Base-by-base conservation (phyloP, 139 green algal genomes). In the Micromonas pusilla region DNA sequence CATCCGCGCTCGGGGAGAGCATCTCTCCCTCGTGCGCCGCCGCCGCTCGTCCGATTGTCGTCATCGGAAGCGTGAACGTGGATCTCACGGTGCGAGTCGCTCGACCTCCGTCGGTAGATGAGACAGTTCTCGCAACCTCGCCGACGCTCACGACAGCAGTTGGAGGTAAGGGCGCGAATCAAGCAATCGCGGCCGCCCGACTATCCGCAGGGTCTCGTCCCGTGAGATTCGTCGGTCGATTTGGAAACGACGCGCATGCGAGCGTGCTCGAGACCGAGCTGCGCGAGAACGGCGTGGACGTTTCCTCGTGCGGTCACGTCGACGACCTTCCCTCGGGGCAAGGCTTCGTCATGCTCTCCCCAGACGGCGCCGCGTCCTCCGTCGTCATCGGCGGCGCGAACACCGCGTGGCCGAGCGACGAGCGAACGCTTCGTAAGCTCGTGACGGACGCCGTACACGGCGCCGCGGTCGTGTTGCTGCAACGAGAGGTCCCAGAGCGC, bases 341-440 rank as follows among this genome's bases (percentile, higher is more conserved):
- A n/a, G 89, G 87, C 21, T 67, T 90, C n/a, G 88, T 94, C 34
- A 79, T 91, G 80, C 81, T 94, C 57, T 79, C 94, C 65, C 57
- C 78, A 0, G 85, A 85, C 28, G 89, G 89, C 28, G 52, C 78
- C 0, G 87, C 87, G 30, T 87, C 85, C 21, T 89, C 83, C 57
- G 74, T 94, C 3, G 88, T 94, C 45, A 67, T 94, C 32, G 81
- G 84, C 0, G 90, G 89, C 16, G 74, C 88, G 5, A 94, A 94
- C 79, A 80, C 80, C 0, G 81, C 72, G 25, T 84, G 80, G 83
- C 38, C 32, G 1, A 33, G 34, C 33, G 28, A 68, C 60, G 66
- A 34, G 21, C 32, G 1, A 1, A 26, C 0, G 68, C 25, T 70
- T 0, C 26, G 25, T 23, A 20, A 16, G 19, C n/a, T 30, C 13